A percentile compares a stretch with the other conserved stretches of the same genome.
These are phyloP conservation scores for Fusarium sp. DNA, from an alignment of 2,329 filamentous ascomycete species.

Conservation along the genomic window DNA sequence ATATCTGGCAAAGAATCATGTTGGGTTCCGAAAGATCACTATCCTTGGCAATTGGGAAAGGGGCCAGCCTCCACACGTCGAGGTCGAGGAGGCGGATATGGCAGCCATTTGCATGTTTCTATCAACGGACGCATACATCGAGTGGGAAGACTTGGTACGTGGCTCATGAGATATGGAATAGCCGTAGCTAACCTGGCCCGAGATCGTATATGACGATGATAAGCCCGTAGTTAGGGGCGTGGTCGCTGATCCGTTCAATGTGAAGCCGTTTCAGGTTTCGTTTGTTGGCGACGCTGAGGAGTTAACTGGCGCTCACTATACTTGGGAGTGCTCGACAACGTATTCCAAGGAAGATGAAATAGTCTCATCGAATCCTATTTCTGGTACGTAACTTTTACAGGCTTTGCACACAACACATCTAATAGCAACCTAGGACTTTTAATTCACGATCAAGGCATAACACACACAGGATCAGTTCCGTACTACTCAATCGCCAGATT, in stretches of 20 bases:
- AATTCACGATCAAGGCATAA: constrained; percentile 49
- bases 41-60: constrained; percentile 49
- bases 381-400: not conserved
- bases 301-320: constrained; percentile 49
- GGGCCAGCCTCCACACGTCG: constrained; percentile 49
- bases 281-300: constrained; percentile 45
- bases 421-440: constrained; percentile 53
- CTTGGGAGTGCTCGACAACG: constrained; percentile 56
- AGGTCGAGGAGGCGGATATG: constrained; percentile 53
- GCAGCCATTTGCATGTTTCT: constrained; percentile 61
- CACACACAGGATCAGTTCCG: constrained; percentile 46
- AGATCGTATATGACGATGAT: constrained; percentile 55
- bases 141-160: constrained; percentile 63
- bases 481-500: constrained; percentile 63
- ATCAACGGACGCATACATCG: constrained; percentile 62
- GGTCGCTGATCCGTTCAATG: constrained; percentile 60
- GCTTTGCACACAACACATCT: not conserved
- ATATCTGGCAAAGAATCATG: constrained; percentile 60
- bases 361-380: constrained; percentile 47
- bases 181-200: constrained; percentile 9
- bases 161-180: accelerated
- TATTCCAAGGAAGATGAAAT: constrained; percentile 50
- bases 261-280: constrained; percentile 61
- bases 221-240: constrained; percentile 60
- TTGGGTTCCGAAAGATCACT: constrained; percentile 63